Conservation (phyloP, 1,139 yeast species). For the Geotrichum cucujoidarum region DNA sequence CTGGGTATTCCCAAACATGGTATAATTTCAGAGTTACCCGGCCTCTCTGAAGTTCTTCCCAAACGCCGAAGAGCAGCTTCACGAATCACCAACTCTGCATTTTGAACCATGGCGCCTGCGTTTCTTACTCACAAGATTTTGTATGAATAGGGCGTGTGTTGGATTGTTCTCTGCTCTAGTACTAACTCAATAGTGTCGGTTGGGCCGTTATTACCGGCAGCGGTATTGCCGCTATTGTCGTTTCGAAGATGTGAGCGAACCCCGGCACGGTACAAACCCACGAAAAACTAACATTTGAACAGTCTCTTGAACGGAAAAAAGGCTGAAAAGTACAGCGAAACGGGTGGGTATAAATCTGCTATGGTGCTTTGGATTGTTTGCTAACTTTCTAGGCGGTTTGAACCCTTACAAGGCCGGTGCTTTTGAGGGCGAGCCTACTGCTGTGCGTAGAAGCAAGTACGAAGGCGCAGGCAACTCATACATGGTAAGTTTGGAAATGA, state of each 20-base stretch:
- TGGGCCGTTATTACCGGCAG: conserved; percentile 12
- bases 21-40: too few species aligned
- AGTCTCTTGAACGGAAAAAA: conserved; percentile 16
- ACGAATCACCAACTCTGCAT: too few species aligned
- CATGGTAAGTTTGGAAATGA: conserved; percentile 27
- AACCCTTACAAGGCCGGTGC: conserved; percentile 34
- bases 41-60: too few species aligned
- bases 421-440: conserved; percentile 34
- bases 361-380: neutral
- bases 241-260: conserved; percentile 14
- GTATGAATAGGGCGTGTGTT: conserved; percentile 1
- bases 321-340: conserved; percentile 14
- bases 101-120: conserved; percentile 15
- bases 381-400: conserved; percentile 27
- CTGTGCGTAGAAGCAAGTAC: conserved; percentile 35
- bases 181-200: conserved; percentile 4
- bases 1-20: too few species aligned
- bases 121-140: conserved; percentile 15
- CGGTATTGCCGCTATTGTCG: conserved; percentile 12
- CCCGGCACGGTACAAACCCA: neutral
- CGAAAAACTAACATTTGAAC: conserved; percentile 1
- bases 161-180: neutral
- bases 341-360: conserved; percentile 10
- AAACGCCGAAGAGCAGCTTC: too few species aligned
- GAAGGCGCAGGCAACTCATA: conserved; percentile 39